A percentile compares a stretch with the other conserved stretches of the same genome.
phyloP scores from a whole-genome alignment of 441 rosid genomes.

The Pelargonium citronellum region DNA sequence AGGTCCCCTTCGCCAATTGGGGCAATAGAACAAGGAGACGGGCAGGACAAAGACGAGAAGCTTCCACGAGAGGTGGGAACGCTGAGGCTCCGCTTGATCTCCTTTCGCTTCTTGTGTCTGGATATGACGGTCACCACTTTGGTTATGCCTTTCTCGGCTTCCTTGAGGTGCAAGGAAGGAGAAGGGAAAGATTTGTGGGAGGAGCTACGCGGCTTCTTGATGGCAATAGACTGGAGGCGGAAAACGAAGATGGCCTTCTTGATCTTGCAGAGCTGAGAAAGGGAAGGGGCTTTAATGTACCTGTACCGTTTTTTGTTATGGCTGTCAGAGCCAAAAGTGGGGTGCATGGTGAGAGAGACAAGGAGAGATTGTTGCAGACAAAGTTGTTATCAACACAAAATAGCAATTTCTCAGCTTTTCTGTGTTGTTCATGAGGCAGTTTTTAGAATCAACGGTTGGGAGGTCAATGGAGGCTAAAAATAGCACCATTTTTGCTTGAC shows the following conservation, averaged over 20 bases:
- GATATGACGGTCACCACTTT: background rate
- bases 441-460: conserved; percentile 15
- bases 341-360: conserved; percentile 22
- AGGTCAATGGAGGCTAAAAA: conserved; percentile 21
- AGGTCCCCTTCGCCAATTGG: conserved; percentile 10
- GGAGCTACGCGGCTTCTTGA: background rate
- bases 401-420: background rate
- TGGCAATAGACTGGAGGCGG: background rate
- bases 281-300: background rate
- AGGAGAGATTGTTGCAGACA: background rate
- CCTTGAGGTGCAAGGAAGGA: conserved; percentile 1
- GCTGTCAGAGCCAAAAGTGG: conserved; percentile 15
- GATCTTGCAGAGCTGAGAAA: background rate
- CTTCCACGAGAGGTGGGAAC: conserved; percentile 12
- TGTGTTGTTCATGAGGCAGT: background rate
- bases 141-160: background rate
- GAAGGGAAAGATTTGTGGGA: background rate
- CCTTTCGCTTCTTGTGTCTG: background rate
- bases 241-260: conserved; percentile 5
- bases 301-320: conserved; percentile 11
- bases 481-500: background rate
- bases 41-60: conserved; percentile 13
- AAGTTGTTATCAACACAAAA: conserved; percentile 7
- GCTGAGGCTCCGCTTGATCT: conserved; percentile 9
- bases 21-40: conserved; percentile 16